Base-by-base conservation (phyloP, 179 eudicot genomes). In the Sideroxylon spinosum region DNA sequence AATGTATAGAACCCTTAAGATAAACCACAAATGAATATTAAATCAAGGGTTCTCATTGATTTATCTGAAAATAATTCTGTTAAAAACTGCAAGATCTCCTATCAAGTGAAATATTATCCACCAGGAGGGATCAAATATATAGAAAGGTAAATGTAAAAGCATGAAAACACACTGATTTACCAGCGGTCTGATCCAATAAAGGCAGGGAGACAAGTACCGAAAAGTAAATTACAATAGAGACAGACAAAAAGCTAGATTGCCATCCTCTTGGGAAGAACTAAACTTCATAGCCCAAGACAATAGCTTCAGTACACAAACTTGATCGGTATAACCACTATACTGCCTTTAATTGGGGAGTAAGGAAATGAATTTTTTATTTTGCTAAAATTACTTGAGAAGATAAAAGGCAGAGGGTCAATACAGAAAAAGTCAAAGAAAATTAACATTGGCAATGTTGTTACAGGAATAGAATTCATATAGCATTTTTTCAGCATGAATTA, bases 21-120 rank as follows among this genome's bases (percentile, higher is more conserved):
- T 50, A 57, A 57, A 59, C 50, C 49, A 9, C 48, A 14, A 26
- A 56, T 48, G n/a, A 57, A 57, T 0, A 74, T 32, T 44, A 61
- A 29, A 61, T 53, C 37, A 23, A 44, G 20, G n/a, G 44, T 72
- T 19, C 19, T 44, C 64, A 75, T 57, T 60, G 20, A 20, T 10
- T 61, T n/a, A 11, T 10, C 56, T 28, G 52, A 73, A 74, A 74
- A 28, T 0, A 37, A 68, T 37, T 37, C 25, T 0, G 12, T n/a
- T 32, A 68, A 66, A 19, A 68, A 68, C 52, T 37, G 72, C 53
- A 37, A 68, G 23, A 6, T 68, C 52, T 37, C 23, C 72, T 44
- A 68, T n/a, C 53, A 68, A 44, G 72, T 37, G 32, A 68, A 68
- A 12, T 37, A 68, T 66, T 37, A 44, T 44, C 53, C 72, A 37